phyloP scores from a whole-genome alignment of 2,329 filamentous ascomycete species.

The Aspergillus costaricaensis region DNA sequence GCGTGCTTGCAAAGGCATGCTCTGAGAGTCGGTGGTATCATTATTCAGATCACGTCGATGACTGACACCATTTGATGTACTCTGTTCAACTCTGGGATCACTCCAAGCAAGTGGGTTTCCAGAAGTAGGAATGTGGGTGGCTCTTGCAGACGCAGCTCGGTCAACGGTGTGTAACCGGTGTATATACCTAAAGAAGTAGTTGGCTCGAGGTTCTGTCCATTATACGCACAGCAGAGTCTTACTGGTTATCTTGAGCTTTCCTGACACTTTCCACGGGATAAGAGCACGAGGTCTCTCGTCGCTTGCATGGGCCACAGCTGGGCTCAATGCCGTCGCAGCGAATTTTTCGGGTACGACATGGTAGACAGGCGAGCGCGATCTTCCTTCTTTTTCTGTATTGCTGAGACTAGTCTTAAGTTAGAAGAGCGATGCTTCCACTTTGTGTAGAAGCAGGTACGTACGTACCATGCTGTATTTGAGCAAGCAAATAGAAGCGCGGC shows the following conservation, averaged over 20 bases:
- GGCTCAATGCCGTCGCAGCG: background rate
- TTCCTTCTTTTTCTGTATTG: background rate
- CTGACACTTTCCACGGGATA: background rate
- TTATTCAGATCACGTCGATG: background rate
- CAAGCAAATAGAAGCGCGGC: background rate
- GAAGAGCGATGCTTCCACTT: too few relatives aligned
- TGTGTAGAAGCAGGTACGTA: background rate
- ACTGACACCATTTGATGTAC: background rate
- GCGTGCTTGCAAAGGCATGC: background rate
- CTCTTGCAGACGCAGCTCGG: background rate
- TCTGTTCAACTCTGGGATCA: background rate
- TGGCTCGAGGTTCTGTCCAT: background rate
- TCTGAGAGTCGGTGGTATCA: background rate
- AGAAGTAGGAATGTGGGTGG: background rate
- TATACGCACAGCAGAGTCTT: background rate
- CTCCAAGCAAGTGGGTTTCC: background rate
- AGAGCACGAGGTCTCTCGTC: background rate
- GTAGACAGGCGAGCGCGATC: background rate
- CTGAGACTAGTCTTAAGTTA: background rate
- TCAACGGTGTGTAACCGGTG: background rate
- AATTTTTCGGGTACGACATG: background rate
- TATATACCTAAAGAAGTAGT: background rate
- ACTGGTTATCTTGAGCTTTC: background rate
- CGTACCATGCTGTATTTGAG: background rate
- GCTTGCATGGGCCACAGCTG: background rate